Evolutionary conservation across 176 grass and related monocot genomes (phyloP), one percentile per base, ranked within the genome.

Genomic region (Oryza nivara): DNA sequence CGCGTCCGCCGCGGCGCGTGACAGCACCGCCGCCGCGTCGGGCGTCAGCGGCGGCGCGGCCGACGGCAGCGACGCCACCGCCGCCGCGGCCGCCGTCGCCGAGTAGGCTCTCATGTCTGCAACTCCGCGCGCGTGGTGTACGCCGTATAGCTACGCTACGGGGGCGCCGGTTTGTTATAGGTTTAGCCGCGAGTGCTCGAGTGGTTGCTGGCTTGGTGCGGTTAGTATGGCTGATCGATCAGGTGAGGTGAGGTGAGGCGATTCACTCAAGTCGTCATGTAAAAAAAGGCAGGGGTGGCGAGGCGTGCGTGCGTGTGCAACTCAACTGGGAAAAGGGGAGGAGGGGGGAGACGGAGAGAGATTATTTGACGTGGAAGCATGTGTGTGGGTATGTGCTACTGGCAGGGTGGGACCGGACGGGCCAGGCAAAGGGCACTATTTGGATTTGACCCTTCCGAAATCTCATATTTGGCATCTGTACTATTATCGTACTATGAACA

Each of bases 11-110:
- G 89, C 75, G 0, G 95, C 86, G 38, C 82, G 82, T 9, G 89
- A 75, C n/a, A 97, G 77, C 41, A 92, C 89, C 38, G 86, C 84
- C 12, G 85, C 88, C 13, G 91, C 92, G 61, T 97, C 92, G 30
- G 90, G 68, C 10, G 92, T 95, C 56, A 97, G 52, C 9, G 87
- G 89, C 56, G 94, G 92, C 11, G 88, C 80, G 60, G 75, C 68
- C 61, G 84, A 74, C 40, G 88, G 69, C 88, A 83, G 74, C 68
- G 88, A 78, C 43, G 83, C 78, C 11, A 84, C 78, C 14, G 87
- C 81, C 14, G 40, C 40, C 1, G 40, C 7, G 9, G 79, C 45
- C 7, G 88, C 65, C 15, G 68, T 20, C 30, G 86, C 67, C 60
- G 89, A 17, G 86, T 81, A 88, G 44, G 85, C 86, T 91, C 86